Evolutionary conservation across 768 basidiomycete species (phyloP).

Genomic region (Auriscalpium microsporum): DNA sequence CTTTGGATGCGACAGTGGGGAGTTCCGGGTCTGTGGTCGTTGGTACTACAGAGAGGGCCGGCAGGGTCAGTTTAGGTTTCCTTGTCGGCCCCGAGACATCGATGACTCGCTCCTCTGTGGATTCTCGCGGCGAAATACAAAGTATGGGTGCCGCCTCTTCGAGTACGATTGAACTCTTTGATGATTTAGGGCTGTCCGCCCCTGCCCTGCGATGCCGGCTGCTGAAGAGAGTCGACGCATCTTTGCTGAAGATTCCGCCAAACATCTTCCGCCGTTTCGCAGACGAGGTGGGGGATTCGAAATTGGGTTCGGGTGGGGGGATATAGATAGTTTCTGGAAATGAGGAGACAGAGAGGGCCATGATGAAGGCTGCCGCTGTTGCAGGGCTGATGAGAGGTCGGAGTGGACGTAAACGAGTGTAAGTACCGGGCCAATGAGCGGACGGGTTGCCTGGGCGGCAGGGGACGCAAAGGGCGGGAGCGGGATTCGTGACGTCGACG

Average conservation of each 20-base stretch:
- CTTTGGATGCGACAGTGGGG: background rate
- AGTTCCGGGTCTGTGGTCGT: background rate
- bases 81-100: background rate
- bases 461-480: too few species aligned
- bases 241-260: constrained; percentile 1
- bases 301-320: background rate
- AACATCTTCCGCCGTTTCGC: constrained; percentile 1
- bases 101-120: background rate
- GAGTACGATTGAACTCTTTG: background rate
- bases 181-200: background rate
- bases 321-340: constrained; percentile 9
- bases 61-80: background rate
- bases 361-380: background rate
- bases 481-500: too few species aligned
- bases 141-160: background rate
- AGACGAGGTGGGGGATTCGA: background rate
- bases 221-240: background rate
- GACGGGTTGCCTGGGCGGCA: background rate
- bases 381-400: background rate
- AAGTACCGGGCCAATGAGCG: background rate
- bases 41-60: background rate
- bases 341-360: constrained; percentile 15
- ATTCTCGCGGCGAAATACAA: background rate
- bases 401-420: background rate
- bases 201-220: background rate